Evolutionary conservation across 2,329 filamentous ascomycete species (phyloP), one percentile per base, ranked within the genome.

Genomic region (Intubia oerlemansii): DNA sequence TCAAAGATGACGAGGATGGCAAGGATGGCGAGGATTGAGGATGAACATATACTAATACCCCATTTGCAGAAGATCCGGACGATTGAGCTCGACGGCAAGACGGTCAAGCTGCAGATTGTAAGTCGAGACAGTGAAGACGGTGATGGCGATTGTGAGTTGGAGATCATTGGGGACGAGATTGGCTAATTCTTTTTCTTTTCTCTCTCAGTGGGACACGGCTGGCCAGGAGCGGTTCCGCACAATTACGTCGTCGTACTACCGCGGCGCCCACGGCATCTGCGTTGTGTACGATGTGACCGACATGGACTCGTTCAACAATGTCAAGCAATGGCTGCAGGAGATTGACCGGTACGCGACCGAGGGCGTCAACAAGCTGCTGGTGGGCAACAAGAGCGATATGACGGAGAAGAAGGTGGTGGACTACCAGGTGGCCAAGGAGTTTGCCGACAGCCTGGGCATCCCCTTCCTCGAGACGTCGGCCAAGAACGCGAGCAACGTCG

Each of bases 311-410:
- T 98, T 98, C 80, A 95, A 98, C 74, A 98, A 95, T 62, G 88
- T 98, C 47, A 95, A 98, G 78, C 88, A 98, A 66, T 98, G 88
- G 88, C 71, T 98, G 37, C 88, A 98, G 57, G 88, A 98, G 62
- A 98, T 98, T 45, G 88, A 98, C 62, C 75, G 88, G 53, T 95
- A 98, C 49, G 88, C 88, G 44, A 98, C 88, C 42, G 88, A 98
- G 59, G 88, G 88, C 41, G 88, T 98, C 49, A 98, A 98, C 72
- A 98, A 98, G 69, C 68, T 98, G 41, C 73, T 98, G 37, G 85
- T 98, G 38, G 88, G 88, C 49, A 98, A 98, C 77, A 98, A 98
- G 77, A 92, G 82, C 59, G 88, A 98, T 78, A 95, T 98, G 82
- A 73, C 85, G 35, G 88, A 98, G 61, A 98, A 98, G 78, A 98